Base-by-base conservation (phyloP, 768 basidiomycete species). In the Lentinus brumalis region DNA sequence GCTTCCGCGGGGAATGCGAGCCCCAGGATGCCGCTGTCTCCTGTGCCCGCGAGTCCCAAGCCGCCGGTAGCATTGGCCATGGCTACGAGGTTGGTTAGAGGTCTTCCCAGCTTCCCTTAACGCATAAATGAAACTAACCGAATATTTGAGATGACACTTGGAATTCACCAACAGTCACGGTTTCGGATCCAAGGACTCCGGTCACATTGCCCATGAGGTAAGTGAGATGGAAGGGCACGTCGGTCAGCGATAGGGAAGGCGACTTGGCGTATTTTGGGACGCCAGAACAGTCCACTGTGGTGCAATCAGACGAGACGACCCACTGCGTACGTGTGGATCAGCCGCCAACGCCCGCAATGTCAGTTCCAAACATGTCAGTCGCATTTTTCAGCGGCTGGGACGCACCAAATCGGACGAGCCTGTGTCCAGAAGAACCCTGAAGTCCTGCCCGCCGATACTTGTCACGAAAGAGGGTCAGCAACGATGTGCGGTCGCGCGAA, bases 401-500 rank as follows among this genome's bases (percentile, higher is more conserved):
- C 76, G 49, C 64, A 83, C 83, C 64, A 86, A 66, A 67, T 85
- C 85, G 1, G 85, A 79, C 4, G 84, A 86, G 50, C 84, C 85
- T 8, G 85, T 85, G 66, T 85, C 84, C 31, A 84, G 71, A 4
- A 82, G 77, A 21, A 79, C 73, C 67, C 74, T 73, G 58, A 85
- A 78, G 42, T 71, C 61, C 67, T 81, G 79, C 4, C 73, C 75
- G 49, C 79, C 80, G 47, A 82, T 70, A 38, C 79, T 83, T 57
- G 8, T 51, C 31, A 53, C 57, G 39, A 11, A 50, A 6, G 35
- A 35, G 35, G 11, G 35, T 70, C 42, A 64, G 57, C 45, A 46
- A 30, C 50, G 41, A 49, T 44, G 50, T 41, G 56, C 41, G 15
- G 21, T 35, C 45, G 40, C 51, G 45, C 35, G 11, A 35, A 35